These are phyloP conservation scores for Sambucus nigra DNA, from an alignment of 129 eudicot genomes.

Conservation along the genomic window DNA sequence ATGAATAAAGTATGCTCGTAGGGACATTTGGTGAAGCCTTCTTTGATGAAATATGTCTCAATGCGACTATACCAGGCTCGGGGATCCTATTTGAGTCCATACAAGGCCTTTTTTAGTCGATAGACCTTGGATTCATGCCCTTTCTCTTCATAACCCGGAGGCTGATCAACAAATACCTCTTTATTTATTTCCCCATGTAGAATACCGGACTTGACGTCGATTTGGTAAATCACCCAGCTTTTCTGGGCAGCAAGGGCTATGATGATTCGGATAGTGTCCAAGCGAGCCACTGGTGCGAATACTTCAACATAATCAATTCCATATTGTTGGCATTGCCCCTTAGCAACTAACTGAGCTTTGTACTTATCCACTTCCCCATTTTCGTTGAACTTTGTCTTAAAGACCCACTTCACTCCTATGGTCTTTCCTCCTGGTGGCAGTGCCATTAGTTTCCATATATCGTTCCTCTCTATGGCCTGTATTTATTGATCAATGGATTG, in stretches of 20 bases:
- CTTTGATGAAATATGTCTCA: not conserved
- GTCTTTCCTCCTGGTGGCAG: slow-evolving; percentile 1
- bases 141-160: no score
- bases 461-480: slow-evolving; percentile 3
- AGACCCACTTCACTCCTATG: slow-evolving; percentile 8
- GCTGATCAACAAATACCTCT: no score
- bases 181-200: no score
- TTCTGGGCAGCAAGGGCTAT: slow-evolving; percentile 6
- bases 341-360: not conserved
- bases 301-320: slow-evolving; percentile 8
- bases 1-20: not conserved
- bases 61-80: not conserved
- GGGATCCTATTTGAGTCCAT: no score
- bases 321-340: not conserved
- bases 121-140: not conserved
- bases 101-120: not conserved
- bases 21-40: not conserved
- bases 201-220: slow-evolving; percentile 8
- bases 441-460: not conserved
- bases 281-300: not conserved
- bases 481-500: slow-evolving; percentile 1
- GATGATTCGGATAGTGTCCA: slow-evolving; percentile 2
- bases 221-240: not conserved
- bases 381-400: slow-evolving; percentile 4
- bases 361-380: slow-evolving; percentile 5